Evolutionary conservation across 257 asterid genomes (phyloP), one percentile per base, ranked within the genome.

Genomic region (Capsicum pubescens): DNA sequence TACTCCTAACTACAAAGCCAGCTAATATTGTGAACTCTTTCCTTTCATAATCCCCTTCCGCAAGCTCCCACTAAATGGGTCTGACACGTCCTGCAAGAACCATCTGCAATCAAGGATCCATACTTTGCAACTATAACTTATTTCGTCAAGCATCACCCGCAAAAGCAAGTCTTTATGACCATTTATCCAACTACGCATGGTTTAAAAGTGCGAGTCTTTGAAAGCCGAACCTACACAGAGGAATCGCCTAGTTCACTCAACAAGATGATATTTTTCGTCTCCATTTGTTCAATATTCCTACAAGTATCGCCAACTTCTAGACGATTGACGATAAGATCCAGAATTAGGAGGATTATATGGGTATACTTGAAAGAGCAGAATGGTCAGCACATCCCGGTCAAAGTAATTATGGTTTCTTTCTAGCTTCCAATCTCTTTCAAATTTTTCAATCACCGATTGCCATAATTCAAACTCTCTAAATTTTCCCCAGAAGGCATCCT

Each of bases 391-490:
- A 69, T 16, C 52, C 55, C 32, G 32, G 32, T 69, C 55, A 8
- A 67, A 67, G 74, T 67, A 7, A 36, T 21, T 3, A 8, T 4
- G 19, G 21, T 39, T 67, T 42, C 12, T 39, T 69, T 69, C 15
- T 16, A 16, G 55, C 8, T 8, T 42, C 46, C 78, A 16, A 69
- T 15, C 4, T 39, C 15, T 68, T 15, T 16, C 15, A 69, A 39
- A 9, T 39, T 69, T 69, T 54, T 15, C 50, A 16, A 39, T 39
- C 8, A 4, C 77, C 2, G 4, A 8, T 39, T 39, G 44, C 4
- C 77, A 9, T 69, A 16, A 67, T 35, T 67, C 74, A 67, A 69
- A 36, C 77, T 16, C 54, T 8, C 77, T 44, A 69, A 67, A 36
- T 14, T 8, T 10, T 68, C 21, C n/a, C 52, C 35, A 2, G 19